Conservation (phyloP, 192 early-diverging fungal species). For the Coemansia sp. region DNA sequence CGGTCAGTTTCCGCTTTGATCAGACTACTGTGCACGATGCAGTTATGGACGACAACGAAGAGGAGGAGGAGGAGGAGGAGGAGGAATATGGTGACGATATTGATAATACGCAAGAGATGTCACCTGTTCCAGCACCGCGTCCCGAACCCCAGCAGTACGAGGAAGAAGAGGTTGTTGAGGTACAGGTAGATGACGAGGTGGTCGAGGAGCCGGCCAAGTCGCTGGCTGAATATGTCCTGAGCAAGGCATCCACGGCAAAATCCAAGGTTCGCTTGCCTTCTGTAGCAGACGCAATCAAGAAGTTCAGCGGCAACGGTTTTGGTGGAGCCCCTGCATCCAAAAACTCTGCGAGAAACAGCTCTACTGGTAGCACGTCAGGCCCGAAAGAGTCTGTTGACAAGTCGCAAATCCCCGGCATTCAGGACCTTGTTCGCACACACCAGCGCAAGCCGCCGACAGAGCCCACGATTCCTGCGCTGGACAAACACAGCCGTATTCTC, state of each 20-base stretch:
- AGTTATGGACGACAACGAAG: slow-evolving; percentile 9
- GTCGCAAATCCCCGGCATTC: slow-evolving; percentile 37
- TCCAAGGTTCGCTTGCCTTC: slow-evolving; percentile 24
- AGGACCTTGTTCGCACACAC: slow-evolving; percentile 47
- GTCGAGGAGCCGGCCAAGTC: slow-evolving; percentile 15
- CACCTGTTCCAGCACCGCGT: slow-evolving; percentile 5
- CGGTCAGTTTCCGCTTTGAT: slow-evolving; percentile 51
- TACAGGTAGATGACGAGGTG: not conserved
- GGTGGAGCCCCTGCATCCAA: not conserved
- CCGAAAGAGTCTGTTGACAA: slow-evolving; percentile 10
- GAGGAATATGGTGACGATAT: not conserved
- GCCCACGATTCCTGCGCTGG: slow-evolving; percentile 41
- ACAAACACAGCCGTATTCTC: slow-evolving; percentile 46
- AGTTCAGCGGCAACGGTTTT: slow-evolving; percentile 28
- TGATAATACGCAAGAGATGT: not conserved
- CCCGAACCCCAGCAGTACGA: not conserved
- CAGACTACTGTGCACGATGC: slow-evolving; percentile 15
- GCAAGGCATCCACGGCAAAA: slow-evolving; percentile 26
- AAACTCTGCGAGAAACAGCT: not conserved
- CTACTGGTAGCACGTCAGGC: not conserved
- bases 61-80: not conserved
- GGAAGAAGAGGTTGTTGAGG: not conserved
- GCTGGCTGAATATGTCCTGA: slow-evolving; percentile 53
- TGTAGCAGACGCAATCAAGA: slow-evolving; percentile 51
- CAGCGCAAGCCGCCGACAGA: slow-evolving; percentile 47